Percentiles rank a stretch among this genome's conserved stretches.
Evolutionary conservation across 345 rosid genomes (phyloP).

Genomic region (Eucalyptus grandis): DNA sequence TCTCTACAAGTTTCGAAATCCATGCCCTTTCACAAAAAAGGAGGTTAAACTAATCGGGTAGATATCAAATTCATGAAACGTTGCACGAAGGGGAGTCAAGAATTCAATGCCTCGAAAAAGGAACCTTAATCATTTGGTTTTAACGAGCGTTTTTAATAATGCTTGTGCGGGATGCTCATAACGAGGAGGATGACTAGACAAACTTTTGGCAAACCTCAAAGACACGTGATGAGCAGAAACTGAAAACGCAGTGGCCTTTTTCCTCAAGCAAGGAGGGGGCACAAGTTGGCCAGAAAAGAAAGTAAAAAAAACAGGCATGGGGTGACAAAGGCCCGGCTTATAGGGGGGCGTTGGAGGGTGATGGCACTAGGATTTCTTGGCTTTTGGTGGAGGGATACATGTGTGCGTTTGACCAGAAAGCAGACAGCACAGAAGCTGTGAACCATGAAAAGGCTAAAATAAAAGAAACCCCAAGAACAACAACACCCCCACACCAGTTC

Average conservation of each 20-base stretch:
- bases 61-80: neutral
- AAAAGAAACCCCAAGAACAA: neutral
- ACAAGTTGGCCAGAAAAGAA: neutral
- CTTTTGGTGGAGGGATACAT: neutral
- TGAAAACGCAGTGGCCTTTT: neutral
- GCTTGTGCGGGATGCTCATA: neutral
- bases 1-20: neutral
- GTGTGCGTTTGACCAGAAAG: conserved; percentile 1
- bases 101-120: neutral
- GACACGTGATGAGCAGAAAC: neutral
- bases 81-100: neutral
- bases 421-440: neutral
- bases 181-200: neutral
- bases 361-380: neutral
- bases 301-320: neutral
- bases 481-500: neutral
- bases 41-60: neutral
- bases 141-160: neutral
- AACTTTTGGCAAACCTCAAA: neutral
- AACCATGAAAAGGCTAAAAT: neutral
- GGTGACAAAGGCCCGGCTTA: neutral
- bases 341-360: neutral
- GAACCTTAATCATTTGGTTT: neutral
- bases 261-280: neutral
- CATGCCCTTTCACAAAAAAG: neutral